Base-by-base conservation (phyloP, 805 yeast species). In the Ogataea saltuana region DNA sequence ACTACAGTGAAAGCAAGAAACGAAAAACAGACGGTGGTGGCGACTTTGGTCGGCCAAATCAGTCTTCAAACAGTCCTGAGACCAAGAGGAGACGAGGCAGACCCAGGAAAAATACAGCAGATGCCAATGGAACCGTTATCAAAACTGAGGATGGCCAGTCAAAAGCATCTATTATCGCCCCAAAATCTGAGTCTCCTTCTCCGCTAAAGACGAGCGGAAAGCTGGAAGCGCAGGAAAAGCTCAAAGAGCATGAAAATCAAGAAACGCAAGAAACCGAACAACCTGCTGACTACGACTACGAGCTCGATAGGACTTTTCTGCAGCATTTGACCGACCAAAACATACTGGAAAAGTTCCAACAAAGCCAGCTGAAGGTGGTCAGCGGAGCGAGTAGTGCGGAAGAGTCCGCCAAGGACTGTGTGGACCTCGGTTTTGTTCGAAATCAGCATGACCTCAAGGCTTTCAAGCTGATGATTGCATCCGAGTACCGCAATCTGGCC, bases 401-500 rank as follows among this genome's bases (percentile, higher is more conserved):
- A 12, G 21, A 15, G 32, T 5, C 12, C 30, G 11, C 29, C 25
- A 30, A 13, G n/a, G 20, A 36, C n/a, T 23, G 37, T 23, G 34
- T 45, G 27, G 49, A 46, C 20, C 30, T 41, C 6, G 29, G 42
- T 16, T 50, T 45, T 37, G 37, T 52, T 17, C 36, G 35, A 18
- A 40, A 44, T 13, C 39, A 53, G 13, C 44, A 55, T 9, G 55
- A 56, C 6, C 28, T 55, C 10, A 41, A 50, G 17, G 41, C 42
- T 11, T 50, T 55, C 16, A 54, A 57, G 37, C 36, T 37, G 9
- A 41, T 48, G 33, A 48, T 69, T 2, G 60, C 65, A 1, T 33
- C 48, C 4, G 67, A 66, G 40, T 69, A 67, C 51, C 59, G 57
- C 28, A 45, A 49, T 2, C 45, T 69, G 3, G 53, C 69, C 1